Base-by-base conservation (phyloP, 768 basidiomycete genomes). In the Tubosaeta sp. region DNA sequence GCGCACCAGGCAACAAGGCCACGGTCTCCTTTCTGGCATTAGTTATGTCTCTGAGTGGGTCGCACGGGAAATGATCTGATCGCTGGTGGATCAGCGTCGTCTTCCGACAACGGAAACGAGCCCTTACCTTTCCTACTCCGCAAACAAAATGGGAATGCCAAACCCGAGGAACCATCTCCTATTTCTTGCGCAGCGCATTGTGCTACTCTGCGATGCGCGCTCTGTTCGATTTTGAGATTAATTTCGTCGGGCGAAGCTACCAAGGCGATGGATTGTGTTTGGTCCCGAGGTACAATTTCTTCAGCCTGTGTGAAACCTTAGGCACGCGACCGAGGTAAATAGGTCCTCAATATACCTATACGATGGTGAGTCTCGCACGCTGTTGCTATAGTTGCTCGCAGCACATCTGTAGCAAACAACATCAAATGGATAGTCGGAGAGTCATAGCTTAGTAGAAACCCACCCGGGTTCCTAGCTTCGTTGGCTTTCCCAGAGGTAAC, bases 1-100 rank as follows among this genome's bases (percentile, higher is more conserved):
- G 85, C 21, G 92, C 88, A 21, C 93, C 93, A 30, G 93, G 92
- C 22, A 94, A 74, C 10, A 97, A 76, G 4, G 94, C 93, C 35
- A 95, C 86, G 5, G 90, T 93, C 70, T 94, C 91, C 68, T 94
- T 94, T 13, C 93, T 90, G 34, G 91, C 91, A 58, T 94, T 94
- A 62, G 93, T 88, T 57, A 94, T 78, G 68, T 94, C 92, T 24
- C 86, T 88, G 52, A 45, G 56, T 55, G 6, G 48, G 12, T 43
- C 31, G 10, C 30, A 31, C 30, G 16, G 21, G 29, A 30, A 30
- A 46, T 41, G 14, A 36, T 12, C 27, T 34, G 13, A 10, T 10
- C 39, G 74, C 85, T 71, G 50, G 89, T 87, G 87, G 80, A 61
- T 92, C 88, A n/a, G 89, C 75, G 63, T 88, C 74, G 49, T 84